Evolutionary conservation across 148 eudicot genomes (phyloP).

Genomic region (Rhododendron henanense): DNA sequence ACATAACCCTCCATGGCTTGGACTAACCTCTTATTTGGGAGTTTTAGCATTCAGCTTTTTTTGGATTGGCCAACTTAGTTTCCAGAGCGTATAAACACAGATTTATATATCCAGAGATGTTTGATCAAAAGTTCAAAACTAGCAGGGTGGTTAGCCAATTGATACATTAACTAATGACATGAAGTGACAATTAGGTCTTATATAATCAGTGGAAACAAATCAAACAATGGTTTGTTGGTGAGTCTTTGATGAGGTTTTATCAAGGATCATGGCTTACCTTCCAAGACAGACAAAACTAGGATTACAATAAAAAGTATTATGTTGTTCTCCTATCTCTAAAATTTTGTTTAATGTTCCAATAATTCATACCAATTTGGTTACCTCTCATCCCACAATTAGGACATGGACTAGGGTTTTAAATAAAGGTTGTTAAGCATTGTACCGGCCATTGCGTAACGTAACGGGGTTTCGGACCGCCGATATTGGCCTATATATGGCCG

Average conservation of each 20-base stretch:
- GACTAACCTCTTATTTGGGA: neutral
- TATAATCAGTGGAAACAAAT: neutral
- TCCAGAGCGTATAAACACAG: neutral
- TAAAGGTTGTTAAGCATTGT: too few species aligned
- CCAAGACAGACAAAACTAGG: neutral
- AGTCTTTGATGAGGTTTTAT: neutral
- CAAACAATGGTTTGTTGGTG: neutral
- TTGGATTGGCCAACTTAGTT: neutral
- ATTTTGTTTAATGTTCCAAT: neutral
- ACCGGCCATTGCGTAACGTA: too few species aligned
- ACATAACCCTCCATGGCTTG: neutral
- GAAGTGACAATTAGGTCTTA: neutral
- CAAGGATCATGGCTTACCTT: neutral
- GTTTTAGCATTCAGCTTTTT: neutral
- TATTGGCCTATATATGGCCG: too few species aligned
- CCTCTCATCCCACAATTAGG: neutral
- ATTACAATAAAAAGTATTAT: neutral
- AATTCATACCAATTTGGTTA: neutral
- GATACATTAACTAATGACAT: neutral
- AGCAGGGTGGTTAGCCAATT: neutral
- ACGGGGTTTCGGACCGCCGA: too few species aligned
- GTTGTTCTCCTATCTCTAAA: neutral
- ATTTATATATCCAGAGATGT: neutral
- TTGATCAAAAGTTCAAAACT: neutral
- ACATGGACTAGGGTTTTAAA: neutral